Base-by-base conservation (phyloP, 225 moss, liverwort and hornwort species). In the Asterella californica region DNA sequence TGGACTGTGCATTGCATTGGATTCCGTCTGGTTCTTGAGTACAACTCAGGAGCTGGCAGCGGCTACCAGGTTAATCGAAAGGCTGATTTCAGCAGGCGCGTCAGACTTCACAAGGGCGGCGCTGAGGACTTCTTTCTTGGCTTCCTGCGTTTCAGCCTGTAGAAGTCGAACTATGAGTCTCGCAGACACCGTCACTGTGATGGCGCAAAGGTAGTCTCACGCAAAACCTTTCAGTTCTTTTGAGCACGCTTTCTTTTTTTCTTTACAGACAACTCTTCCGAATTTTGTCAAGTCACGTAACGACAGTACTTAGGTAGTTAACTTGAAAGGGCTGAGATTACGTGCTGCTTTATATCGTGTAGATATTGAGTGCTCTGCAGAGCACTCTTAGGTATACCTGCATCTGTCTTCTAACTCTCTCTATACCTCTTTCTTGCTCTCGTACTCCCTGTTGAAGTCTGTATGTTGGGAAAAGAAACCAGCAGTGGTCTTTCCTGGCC, bases 1-100 rank as follows among this genome's bases (percentile, higher is more conserved):
- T 78, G 94, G 93, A 17, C 88, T 97, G 87, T 94, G 96, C 78
- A 94, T 97, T 76, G 94, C 94, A 52, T 72, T 97, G 73, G 96
- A 97, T 67, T 93, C 96, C 46, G 91, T 97, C 18, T 97, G 96
- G 96, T 97, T 97, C 80, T 82, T 97, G 85, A 97, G 93, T 83
- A 94, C 93, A 27, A 88, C 89, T 42, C 84, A 93, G 86, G 96
- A 97, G 86, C 82, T 94, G 61, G 90, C 91, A 38, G 92, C 93
- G 60, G 94, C 91, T 1, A 85, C 93, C 30, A 87, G 89, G 81
- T 90, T 97, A 74, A 93, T 97, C 63, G 94, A 97, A 82, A 92
- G 83, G 70, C 85, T 97, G 55, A 91, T 97, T 77, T 80, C 86
- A 69, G 89, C 96, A 76, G 93, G 96, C 61, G 96, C 94, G 38